These are phyloP conservation scores for Rhododendron molle DNA, from an alignment of 148 eudicot species.

Conservation along the genomic window DNA sequence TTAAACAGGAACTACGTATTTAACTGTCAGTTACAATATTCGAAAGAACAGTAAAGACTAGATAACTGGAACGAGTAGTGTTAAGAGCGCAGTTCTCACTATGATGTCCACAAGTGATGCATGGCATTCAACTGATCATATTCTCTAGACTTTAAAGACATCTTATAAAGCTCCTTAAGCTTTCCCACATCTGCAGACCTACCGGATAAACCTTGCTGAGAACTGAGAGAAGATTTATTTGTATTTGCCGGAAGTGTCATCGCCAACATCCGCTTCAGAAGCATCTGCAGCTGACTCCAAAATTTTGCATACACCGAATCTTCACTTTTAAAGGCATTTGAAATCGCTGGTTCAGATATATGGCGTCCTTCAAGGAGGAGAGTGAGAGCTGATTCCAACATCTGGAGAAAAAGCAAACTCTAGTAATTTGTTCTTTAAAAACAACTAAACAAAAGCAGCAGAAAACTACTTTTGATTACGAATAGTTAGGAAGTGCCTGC, in stretches of 20 bases:
- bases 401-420: slow-evolving; percentile 31
- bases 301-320: slow-evolving; percentile 37
- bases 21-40: not conserved
- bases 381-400: slow-evolving; percentile 77
- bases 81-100: not conserved
- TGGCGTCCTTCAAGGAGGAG: slow-evolving; percentile 70
- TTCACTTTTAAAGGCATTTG: slow-evolving; percentile 22
- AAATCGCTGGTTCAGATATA: slow-evolving; percentile 26
- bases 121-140: slow-evolving; percentile 59
- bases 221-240: slow-evolving; percentile 32
- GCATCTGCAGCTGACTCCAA: slow-evolving; percentile 78
- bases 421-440: not conserved
- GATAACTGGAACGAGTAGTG: not conserved
- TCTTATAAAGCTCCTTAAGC: slow-evolving; percentile 79
- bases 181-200: slow-evolving; percentile 60
- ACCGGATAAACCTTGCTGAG: slow-evolving; percentile 36
- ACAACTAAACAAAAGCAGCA: not conserved
- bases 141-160: slow-evolving; percentile 62
- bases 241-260: slow-evolving; percentile 36
- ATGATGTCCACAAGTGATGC: slow-evolving; percentile 58
- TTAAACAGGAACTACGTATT: not conserved
- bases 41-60: not conserved
- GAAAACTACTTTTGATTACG: not conserved
- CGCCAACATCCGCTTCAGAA: slow-evolving; percentile 78
- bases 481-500: not conserved